Evolutionary conservation across 768 basidiomycete species (phyloP), one percentile per base, ranked within the genome.

Genomic region (Sarcodon sp.): DNA sequence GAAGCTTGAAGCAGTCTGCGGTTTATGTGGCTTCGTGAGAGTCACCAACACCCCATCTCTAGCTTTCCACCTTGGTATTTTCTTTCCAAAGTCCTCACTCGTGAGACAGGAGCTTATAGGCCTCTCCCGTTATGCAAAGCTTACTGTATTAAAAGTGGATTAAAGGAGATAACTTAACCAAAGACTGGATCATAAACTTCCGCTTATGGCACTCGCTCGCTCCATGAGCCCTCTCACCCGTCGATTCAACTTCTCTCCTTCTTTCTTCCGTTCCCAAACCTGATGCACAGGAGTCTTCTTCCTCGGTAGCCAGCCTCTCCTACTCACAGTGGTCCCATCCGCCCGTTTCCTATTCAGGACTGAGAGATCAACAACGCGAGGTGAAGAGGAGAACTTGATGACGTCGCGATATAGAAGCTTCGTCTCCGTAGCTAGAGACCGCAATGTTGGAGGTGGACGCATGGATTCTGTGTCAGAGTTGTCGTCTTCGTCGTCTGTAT

Each of bases 321-420:
- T 46, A 33, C 62, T 59, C 35, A 66, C 66, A 43, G 72, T 72
- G 31, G 16, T 41, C 39, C 66, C 64, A 52, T 77, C 71, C 38
- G 65, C 65, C 18, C 77, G 64, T 57, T 72, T 73, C 35, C 72
- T 70, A 45, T 77, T 74, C 52, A 79, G 57, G 18, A 59, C 68
- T 0, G 85, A 80, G 21, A 99, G 69, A 62, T 98, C 93, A 35
- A 99, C 86, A 31, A 99, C 82, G 5, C 77, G 74, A 0, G 88
- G 84, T 2, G 80, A 78, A 0, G 90, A 80, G 1, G 91, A 87
- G 62, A 86, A 88, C 54, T 75, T 73, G 56, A 93, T 81, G 7
- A 97, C 85, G 53, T 94, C 87, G n/a, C 85, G 77, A 58, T 88
- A 92, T 15, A 99, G 70, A 37, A 83, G 61, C 63, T 87, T 94